Conservation (phyloP, 2,329 filamentous ascomycete genomes). For the Nigrospora osmanthi region DNA sequence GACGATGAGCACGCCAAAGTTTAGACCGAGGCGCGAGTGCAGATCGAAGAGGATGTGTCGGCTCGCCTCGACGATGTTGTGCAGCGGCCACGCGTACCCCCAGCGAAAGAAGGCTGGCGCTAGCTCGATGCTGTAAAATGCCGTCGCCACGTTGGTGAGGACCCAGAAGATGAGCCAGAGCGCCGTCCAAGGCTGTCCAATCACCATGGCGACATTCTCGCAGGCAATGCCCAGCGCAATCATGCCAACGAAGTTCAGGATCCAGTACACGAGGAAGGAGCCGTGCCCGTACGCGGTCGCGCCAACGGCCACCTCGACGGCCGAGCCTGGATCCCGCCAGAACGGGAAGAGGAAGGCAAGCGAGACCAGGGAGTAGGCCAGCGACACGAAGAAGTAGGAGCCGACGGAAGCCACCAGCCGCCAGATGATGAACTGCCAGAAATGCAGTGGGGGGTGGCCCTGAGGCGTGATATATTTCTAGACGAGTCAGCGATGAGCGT, state of each 20-base stretch:
- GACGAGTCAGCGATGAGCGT: too few species aligned
- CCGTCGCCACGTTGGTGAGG: constrained; percentile 54
- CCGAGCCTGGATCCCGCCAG: constrained; percentile 32
- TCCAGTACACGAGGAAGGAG: constrained; percentile 56
- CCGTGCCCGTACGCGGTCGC: constrained; percentile 47
- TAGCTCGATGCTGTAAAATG: constrained; percentile 52
- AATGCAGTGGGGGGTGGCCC: constrained; percentile 49
- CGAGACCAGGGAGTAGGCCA: constrained; percentile 56
- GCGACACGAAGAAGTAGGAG: constrained; percentile 53
- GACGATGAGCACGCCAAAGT: constrained; percentile 52
- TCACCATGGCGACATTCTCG: constrained; percentile 57
- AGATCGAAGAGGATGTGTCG: constrained; percentile 54
- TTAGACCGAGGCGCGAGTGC: constrained; percentile 48
- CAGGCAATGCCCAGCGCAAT: constrained; percentile 53
- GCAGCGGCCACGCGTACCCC: constrained; percentile 57
- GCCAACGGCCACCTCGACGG: constrained; percentile 21
- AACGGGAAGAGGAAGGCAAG: constrained; percentile 59
- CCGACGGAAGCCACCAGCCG: constrained; percentile 46
- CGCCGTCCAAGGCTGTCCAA: constrained; percentile 51
- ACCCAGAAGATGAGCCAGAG: constrained; percentile 63
- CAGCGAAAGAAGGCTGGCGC: constrained; percentile 51
- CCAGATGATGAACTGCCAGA: constrained; percentile 50
- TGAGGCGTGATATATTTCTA: constrained; percentile 44
- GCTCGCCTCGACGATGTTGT: constrained; percentile 52
- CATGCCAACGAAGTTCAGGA: constrained; percentile 58